Conservation (phyloP, 306 rosid species). For the Cucumis hystrix region DNA sequence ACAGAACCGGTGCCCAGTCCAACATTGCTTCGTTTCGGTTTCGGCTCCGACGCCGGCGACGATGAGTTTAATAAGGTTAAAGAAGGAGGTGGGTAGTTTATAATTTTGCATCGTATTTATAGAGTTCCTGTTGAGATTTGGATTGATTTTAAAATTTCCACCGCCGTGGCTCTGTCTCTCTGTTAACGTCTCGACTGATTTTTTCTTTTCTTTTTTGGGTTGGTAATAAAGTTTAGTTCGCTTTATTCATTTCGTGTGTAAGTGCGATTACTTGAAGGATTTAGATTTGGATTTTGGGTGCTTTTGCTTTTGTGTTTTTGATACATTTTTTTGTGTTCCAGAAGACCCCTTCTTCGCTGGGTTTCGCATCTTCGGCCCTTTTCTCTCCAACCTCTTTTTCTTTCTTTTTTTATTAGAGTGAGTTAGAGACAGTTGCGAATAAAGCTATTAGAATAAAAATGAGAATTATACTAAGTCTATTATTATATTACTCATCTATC, state of each 20-base stretch:
- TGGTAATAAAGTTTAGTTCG: neutral
- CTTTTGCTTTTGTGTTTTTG: neutral
- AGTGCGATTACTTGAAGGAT: neutral
- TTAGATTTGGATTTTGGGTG: too few relatives aligned
- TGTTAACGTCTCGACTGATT: neutral
- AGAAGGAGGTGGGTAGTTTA: neutral
- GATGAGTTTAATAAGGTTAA: neutral
- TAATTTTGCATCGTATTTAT: neutral
- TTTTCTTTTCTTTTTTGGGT: neutral
- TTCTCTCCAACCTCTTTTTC: neutral
- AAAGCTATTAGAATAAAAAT: too few relatives aligned
- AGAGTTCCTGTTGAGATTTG: neutral
- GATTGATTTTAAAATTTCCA: neutral
- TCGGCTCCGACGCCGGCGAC: neutral
- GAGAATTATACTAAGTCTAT: too few relatives aligned
- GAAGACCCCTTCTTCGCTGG: neutral
- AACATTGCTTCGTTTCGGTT: slow-evolving; percentile 8
- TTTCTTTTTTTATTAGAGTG: too few relatives aligned
- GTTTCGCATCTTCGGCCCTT: neutral
- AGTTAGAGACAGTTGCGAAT: too few relatives aligned
- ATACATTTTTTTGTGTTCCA: neutral
- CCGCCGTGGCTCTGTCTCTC: too few relatives aligned
- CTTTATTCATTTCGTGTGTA: slow-evolving; percentile 2
- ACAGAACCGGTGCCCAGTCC: slow-evolving; percentile 45
- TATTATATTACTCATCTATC: too few relatives aligned